A percentile compares a stretch with the other conserved stretches of the same genome.
Conservation (phyloP, 192 early-diverging fungal species). For the Entomortierella parvispora region DNA sequence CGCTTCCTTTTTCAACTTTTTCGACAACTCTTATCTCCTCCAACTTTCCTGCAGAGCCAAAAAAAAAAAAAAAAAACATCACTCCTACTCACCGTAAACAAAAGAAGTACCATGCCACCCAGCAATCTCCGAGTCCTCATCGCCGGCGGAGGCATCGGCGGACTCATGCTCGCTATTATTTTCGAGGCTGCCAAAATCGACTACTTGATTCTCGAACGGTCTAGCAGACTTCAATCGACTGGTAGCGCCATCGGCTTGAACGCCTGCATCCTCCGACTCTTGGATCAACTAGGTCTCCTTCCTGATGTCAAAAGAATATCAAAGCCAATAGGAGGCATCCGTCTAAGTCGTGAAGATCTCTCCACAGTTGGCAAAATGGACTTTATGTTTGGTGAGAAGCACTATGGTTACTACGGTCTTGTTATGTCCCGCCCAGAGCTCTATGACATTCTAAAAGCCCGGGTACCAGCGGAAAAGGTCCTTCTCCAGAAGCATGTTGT, state of each 20-base stretch:
- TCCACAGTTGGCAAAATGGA: slow-evolving; percentile 17
- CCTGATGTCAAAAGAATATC: slow-evolving; percentile 20
- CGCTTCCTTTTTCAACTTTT: no score
- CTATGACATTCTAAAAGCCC: slow-evolving; percentile 22
- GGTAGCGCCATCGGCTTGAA: slow-evolving; percentile 44
- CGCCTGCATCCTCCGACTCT: slow-evolving; percentile 23
- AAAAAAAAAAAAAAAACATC: no score
- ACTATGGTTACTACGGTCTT: slow-evolving; percentile 28
- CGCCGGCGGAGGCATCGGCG: slow-evolving; percentile 40
- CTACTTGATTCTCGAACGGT: slow-evolving; percentile 40
- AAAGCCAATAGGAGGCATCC: slow-evolving; percentile 31
- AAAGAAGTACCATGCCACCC: no score
- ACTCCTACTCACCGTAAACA: no score
- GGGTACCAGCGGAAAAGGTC: slow-evolving; percentile 14
- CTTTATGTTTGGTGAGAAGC: slow-evolving; percentile 23
- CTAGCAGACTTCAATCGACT: slow-evolving; percentile 4
- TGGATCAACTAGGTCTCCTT: slow-evolving; percentile 44
- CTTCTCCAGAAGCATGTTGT: slow-evolving; percentile 18
- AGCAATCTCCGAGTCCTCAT: slow-evolving; percentile 21
- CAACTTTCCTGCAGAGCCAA: no score
- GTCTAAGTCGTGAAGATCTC: slow-evolving; percentile 17
- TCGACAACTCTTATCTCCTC: no score
- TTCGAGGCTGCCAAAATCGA: slow-evolving; percentile 40
- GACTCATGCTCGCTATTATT: slow-evolving; percentile 38
- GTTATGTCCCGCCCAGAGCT: slow-evolving; percentile 35